Base-by-base conservation (phyloP, 1,284 basidiomycete species). In the Leucoagaricus sp. region DNA sequence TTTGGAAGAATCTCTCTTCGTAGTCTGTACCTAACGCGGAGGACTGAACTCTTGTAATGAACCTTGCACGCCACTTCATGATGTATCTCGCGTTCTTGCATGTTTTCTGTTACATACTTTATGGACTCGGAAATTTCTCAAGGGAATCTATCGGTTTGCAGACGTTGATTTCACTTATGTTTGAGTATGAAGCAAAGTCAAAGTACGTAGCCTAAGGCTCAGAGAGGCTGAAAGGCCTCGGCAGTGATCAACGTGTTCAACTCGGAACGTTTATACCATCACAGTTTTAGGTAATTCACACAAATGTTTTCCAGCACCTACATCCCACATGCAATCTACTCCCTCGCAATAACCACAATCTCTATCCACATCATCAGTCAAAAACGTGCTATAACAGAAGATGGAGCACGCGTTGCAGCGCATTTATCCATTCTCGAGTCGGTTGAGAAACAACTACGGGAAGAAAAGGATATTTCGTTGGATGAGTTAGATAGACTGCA, bases 391-490 rank as follows among this genome's bases (percentile, higher is more conserved):
- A 74, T 75, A 46, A 77, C 75, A 53, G 79, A 81, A 44, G 79
- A 84, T 60, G 77, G 75, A 50, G 72, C 77, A 17, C 77, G 78
- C 38, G 67, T 78, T 44, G 66, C 75, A 55, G 83, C 85, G 12
- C 83, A 80, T 59, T 73, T 81, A 50, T 80, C 83, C n/a, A 79
- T 89, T 59, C 74, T 89, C 52, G 77, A 83, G 54, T 79, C 81
- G 49, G 75, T 86, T 53, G 73, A 73, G 3, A 66, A 70, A 19
- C 79, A 80, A 55, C 67, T 87, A 49, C 72, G 73, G 34, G 74
- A 75, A 34, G 74, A 73, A 47, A 58, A 64, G n/a, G 66, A 82
- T 48, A 64, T 63, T 7, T 62, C 77, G 8, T 67, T 72, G 57
- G 77, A 70, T 34, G 85, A 86, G 62, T 67, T 86, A 45, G 75